Conservation (phyloP, 371 early-diverging fungal genomes). For the Actinomortierella ambigua region DNA sequence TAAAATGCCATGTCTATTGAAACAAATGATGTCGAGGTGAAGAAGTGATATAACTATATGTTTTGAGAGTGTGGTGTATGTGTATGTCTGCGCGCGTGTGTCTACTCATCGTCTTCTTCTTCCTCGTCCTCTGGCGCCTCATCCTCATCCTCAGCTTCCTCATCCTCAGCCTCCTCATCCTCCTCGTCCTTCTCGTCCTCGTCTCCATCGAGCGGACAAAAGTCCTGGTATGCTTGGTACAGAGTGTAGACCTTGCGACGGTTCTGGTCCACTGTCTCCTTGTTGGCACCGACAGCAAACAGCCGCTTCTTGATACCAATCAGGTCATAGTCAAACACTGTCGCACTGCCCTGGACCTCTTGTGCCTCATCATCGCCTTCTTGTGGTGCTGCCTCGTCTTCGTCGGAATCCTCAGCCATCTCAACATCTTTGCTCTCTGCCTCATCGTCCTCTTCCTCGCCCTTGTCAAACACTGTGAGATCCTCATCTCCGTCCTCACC, state of each 20-base stretch:
- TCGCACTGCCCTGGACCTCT: conserved; percentile 16
- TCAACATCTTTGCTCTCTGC: conserved; percentile 47
- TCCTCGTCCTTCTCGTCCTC: conserved; percentile 51
- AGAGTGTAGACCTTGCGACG: conserved; percentile 52
- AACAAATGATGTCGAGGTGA: too few relatives aligned
- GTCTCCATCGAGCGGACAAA: conserved; percentile 55
- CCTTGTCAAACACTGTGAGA: conserved; percentile 10
- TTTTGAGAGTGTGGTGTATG: too few relatives aligned
- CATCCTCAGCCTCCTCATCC: conserved; percentile 36
- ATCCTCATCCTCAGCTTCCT: conserved; percentile 18
- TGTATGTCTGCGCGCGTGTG: background rate
- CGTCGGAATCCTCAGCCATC: conserved; percentile 24
- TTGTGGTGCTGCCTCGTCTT: conserved; percentile 23
- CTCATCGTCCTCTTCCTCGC: conserved; percentile 7
- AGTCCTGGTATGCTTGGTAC: conserved; percentile 53
- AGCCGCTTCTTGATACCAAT: conserved; percentile 52
- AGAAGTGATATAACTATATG: too few relatives aligned
- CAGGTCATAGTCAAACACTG: conserved; percentile 52
- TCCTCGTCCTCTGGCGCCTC: too few relatives aligned
- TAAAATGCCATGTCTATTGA: too few relatives aligned
- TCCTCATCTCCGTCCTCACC: conserved; percentile 34
- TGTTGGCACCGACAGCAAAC: conserved; percentile 48
- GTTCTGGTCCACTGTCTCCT: conserved; percentile 47
- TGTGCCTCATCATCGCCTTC: conserved; percentile 40
- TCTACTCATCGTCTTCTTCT: too few relatives aligned